A percentile compares a stretch with the other conserved stretches of the same genome.
Evolutionary conservation across 2,329 filamentous ascomycete genomes (phyloP).

Genomic region (Pseudogymnoascus sp.): DNA sequence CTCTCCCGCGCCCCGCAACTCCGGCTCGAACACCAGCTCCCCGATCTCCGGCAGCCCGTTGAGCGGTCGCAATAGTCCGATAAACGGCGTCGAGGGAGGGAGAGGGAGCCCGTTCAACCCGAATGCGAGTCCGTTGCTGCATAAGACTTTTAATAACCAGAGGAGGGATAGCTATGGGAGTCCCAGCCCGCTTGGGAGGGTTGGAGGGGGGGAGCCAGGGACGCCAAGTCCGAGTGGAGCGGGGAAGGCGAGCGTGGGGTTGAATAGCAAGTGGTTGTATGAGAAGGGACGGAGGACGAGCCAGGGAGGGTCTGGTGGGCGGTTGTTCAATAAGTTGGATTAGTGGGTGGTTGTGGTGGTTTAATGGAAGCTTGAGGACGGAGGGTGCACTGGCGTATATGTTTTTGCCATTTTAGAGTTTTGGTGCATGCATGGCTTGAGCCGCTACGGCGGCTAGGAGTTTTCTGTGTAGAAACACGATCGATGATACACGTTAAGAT

Average conservation of each 20-base stretch:
- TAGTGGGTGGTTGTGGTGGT: neutral
- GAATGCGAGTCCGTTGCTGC: slow-evolving; percentile 52
- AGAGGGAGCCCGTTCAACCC: slow-evolving; percentile 39
- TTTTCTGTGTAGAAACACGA: slow-evolving; percentile 4
- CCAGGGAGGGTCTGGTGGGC: slow-evolving; percentile 23
- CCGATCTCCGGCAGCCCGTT: slow-evolving; percentile 2
- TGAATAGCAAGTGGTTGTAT: slow-evolving; percentile 95
- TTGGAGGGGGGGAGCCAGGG: slow-evolving; percentile 45
- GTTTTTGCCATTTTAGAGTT: neutral
- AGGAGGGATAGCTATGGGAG: slow-evolving; percentile 57
- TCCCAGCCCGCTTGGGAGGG: slow-evolving; percentile 42
- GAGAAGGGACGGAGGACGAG: slow-evolving; percentile 61
- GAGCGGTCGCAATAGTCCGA: neutral
- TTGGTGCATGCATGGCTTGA: slow-evolving; percentile 4
- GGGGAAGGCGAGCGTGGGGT: slow-evolving; percentile 65
- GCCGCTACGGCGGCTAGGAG: neutral
- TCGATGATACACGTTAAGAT: too few species aligned
- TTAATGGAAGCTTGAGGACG: neutral
- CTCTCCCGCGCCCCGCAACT: slow-evolving; percentile 55
- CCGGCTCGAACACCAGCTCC: slow-evolving; percentile 24
- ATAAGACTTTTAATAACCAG: slow-evolving; percentile 56
- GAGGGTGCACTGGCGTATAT: neutral
- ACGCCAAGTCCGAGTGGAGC: slow-evolving; percentile 62
- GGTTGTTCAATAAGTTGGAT: slow-evolving; percentile 21
- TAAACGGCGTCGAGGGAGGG: neutral